Evolutionary conservation across 2,329 filamentous ascomycete species (phyloP).

Genomic region (Colletotrichum tropicale): DNA sequence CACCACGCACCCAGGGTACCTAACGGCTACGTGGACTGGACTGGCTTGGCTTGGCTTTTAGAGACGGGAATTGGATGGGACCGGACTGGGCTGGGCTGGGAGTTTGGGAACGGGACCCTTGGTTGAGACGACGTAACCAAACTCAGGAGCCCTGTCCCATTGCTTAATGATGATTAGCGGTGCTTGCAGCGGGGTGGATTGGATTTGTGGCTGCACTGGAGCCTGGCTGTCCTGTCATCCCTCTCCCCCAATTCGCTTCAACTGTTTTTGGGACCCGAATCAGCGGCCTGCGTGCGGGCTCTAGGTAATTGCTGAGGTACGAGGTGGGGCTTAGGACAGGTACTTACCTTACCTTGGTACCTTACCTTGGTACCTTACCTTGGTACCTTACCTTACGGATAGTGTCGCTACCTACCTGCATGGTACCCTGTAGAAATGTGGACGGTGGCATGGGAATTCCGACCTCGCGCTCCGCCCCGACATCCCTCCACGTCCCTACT

Average conservation of each 20-base stretch:
- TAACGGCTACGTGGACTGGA: background rate
- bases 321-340: background rate
- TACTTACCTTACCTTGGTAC: background rate
- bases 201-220: background rate
- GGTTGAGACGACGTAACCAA: constrained; percentile 8
- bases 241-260: background rate
- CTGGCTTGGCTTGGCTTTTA: background rate
- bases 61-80: background rate
- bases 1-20: background rate
- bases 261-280: constrained; percentile 4
- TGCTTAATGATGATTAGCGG: constrained; percentile 11
- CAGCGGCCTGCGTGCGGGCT: background rate
- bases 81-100: background rate
- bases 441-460: background rate
- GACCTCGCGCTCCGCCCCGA: background rate
- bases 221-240: background rate
- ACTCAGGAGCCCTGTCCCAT: background rate
- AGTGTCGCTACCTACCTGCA: background rate
- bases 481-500: background rate
- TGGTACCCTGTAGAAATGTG: background rate
- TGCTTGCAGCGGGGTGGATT: background rate
- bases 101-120: background rate
- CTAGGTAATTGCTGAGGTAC: background rate
- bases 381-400: background rate
- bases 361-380: too few species aligned